Evolutionary conservation across 805 yeast species (phyloP).

Genomic region (Saturnispora quitensis): DNA sequence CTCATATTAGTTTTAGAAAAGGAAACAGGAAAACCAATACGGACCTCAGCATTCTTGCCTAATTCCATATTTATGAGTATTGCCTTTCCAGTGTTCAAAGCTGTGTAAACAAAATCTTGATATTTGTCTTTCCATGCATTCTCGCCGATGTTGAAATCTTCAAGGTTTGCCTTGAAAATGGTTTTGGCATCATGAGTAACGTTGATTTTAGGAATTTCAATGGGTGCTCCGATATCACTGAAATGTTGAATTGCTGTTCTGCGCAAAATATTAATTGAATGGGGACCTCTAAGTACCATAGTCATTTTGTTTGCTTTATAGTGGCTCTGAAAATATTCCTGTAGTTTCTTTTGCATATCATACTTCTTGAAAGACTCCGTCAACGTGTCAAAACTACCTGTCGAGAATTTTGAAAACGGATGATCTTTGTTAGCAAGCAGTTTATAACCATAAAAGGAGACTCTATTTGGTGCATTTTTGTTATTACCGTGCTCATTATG

Average conservation of each 20-base stretch:
- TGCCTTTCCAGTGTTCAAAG: constrained; percentile 17
- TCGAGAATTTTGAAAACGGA: constrained; percentile 53
- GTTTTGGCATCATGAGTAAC: background rate
- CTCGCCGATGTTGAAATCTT: constrained; percentile 7
- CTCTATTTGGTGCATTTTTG: constrained; percentile 32
- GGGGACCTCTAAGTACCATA: constrained; percentile 56
- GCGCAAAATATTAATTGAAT: constrained; percentile 48
- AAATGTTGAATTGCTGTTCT: constrained; percentile 42
- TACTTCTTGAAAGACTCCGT: constrained; percentile 26
- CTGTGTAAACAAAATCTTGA: constrained; percentile 19
- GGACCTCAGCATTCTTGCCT: background rate
- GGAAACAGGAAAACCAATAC: constrained; percentile 27
- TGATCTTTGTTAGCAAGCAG: constrained; percentile 38
- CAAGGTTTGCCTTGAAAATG: background rate
- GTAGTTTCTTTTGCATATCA: constrained; percentile 30
- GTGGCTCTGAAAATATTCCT: constrained; percentile 31
- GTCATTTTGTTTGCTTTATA: constrained; percentile 44
- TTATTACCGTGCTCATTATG: constrained; percentile 63
- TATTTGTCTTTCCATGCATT: constrained; percentile 18
- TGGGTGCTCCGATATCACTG: constrained; percentile 22
- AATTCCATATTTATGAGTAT: constrained; percentile 36
- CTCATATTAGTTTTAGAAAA: constrained; percentile 7
- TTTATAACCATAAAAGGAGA: constrained; percentile 51
- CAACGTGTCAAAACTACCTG: constrained; percentile 53
- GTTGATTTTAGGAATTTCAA: background rate